Base-by-base conservation (phyloP, 1,284 basidiomycete genomes). In the Melampsora americana region DNA sequence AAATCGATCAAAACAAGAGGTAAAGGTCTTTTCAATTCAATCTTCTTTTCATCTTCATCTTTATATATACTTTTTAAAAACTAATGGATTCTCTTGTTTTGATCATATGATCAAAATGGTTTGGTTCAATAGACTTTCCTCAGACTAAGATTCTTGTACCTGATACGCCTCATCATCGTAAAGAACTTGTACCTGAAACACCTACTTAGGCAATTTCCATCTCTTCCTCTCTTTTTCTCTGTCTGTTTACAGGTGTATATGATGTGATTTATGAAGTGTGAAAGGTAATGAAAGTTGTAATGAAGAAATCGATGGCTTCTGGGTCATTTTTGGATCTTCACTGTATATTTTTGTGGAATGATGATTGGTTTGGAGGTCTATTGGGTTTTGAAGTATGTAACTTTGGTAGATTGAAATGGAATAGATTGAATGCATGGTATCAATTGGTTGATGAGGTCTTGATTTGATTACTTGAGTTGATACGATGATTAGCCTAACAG, bases 91-190 rank as follows among this genome's bases (percentile, higher is more conserved):
- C 1, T 66, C 9, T n/a, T 30, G 23, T 26, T 42, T 42, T 42
- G 11, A 2, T 3, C 3, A 14, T 12, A 2, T 14, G 42, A 42
- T 42, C 14, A n/a, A n/a, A n/a, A 11, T 35, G 35, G 0, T 42
- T 42, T 42, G 42, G 12, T 11, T 42, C 9, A 12, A 2, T 42
- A 35, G n/a, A 65, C 7, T 28, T 28, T 65, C 23, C n/a, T 65
- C 18, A n/a, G 9, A 59, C n/a, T 30, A 30, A 20, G 12, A 56
- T 69, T 18, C 60, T 69, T 50, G 68, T 69, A 0, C 68, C 68
- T 20, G 68, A 69, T 69, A 69, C 68, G 9, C 68, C 68, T 35
- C 68, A 69, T 42, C 42, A 42, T 42, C 42, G 42, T 42, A 42
- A 14, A 42, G 42, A 42, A 42, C 42, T 42, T 42, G 42, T 42